Base-by-base conservation (phyloP, 1,139 yeast species). In the Yamadazyma membranifaciens region DNA sequence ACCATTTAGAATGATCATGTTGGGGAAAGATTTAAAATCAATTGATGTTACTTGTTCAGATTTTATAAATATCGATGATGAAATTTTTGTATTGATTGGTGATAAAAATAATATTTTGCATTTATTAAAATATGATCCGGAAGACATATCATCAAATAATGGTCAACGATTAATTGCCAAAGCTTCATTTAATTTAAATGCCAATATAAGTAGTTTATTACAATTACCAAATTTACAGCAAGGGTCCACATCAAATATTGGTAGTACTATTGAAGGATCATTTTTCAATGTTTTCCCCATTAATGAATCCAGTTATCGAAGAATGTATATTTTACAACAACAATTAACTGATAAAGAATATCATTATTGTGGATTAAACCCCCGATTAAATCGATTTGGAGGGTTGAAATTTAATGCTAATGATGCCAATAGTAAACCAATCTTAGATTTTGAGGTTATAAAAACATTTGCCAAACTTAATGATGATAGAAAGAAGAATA, bases 81-180 rank as follows among this genome's bases (percentile, higher is more conserved):
- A 84, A 39, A 64, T 91, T 4, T 81, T 62, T 51, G 71, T 88
- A 36, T 67, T 83, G 2, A 75, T 83, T 13, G 87, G 91, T 1
- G 98, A 91, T 58, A 75, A 78, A 41, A 74, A 81, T 40, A 77
- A 81, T 31, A 72, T 77, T n/a, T 57, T 92, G 30, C 96, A 88
- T 56, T 59, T 92, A 12, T 64, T 89, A 30, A 88, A 87, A 54
- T 92, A 87, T 58, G 95, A 92, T 48, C 98, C 98, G 0, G 97
- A 89, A 52, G 96, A 88, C 57, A 87, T 95, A 0, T 69, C 76
- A 13, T 87, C 97, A 1, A 65, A 81, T 26, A 82, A 88, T 41
- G 98, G 98, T 1, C 89, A 84, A 52, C 69, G 81, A 45, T 69
- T 92, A 39, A 63, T 91, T 17, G 79, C 83, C 45, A 80, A 80